A percentile compares a stretch with the other conserved stretches of the same genome.
Evolutionary conservation across 2,329 filamentous ascomycete genomes (phyloP).

Genomic region (Simplicillium aogashimaense): DNA sequence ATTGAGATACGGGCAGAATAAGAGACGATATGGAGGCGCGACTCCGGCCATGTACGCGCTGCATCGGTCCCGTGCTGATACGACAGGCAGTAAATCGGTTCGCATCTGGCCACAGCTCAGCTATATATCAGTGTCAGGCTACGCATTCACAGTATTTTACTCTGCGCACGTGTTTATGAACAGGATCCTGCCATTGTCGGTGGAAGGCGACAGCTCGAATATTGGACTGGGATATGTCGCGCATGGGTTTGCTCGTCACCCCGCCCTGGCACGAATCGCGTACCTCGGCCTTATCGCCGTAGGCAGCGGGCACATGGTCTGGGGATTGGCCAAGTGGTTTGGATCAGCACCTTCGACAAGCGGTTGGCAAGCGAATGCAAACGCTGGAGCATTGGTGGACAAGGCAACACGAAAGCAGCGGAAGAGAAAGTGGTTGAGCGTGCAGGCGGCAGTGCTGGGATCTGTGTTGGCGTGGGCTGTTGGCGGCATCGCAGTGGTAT

Average conservation of each 20-base stretch:
- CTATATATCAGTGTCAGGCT: constrained; percentile 64
- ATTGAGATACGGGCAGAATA: constrained; percentile 60
- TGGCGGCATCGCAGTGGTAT: constrained; percentile 71
- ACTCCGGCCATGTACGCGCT: constrained; percentile 39
- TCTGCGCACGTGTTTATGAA: constrained; percentile 67
- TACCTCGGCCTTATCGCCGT: constrained; percentile 59
- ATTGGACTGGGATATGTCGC: constrained; percentile 75
- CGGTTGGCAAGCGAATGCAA: constrained; percentile 33
- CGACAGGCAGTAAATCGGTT: constrained; percentile 15
- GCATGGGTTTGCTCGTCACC: constrained; percentile 72
- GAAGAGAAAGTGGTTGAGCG: constrained; percentile 58
- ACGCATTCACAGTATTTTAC: constrained; percentile 55
- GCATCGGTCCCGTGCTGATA: constrained; percentile 18
- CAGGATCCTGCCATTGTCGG: constrained; percentile 60
- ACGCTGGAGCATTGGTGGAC: constrained; percentile 27
- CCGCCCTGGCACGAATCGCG: constrained; percentile 53
- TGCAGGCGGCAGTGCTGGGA: constrained; percentile 55
- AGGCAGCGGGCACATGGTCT: constrained; percentile 69
- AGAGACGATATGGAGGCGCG: constrained; percentile 65
- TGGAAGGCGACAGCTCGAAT: constrained; percentile 79
- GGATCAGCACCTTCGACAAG: constrained; percentile 49
- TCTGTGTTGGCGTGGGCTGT: constrained; percentile 66
- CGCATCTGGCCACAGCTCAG: constrained; percentile 62
- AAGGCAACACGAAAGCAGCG: constrained; percentile 41
- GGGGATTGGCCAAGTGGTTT: constrained; percentile 79